phyloP scores from a whole-genome alignment of 1,284 basidiomycete genomes.

The Marasmius oreades region DNA sequence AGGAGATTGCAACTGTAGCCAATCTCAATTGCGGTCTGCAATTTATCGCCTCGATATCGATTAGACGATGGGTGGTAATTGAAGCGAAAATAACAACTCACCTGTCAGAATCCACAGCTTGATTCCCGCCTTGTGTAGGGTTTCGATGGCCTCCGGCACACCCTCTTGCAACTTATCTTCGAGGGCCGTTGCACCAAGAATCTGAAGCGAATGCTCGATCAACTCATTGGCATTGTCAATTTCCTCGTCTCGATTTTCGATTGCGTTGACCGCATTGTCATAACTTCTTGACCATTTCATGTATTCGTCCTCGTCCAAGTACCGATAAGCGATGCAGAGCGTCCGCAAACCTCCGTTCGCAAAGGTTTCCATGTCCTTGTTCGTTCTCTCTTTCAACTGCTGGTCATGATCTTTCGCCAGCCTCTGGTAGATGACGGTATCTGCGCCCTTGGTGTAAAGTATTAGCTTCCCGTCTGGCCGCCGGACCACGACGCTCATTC shows the following conservation, averaged over 20 bases:
- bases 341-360: constrained; percentile 93
- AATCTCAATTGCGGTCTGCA: constrained; percentile 98
- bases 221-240: constrained; percentile 85
- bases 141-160: constrained; percentile 94
- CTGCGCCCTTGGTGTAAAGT: constrained; percentile 95
- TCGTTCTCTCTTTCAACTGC: constrained; percentile 73
- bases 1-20: constrained; percentile 90
- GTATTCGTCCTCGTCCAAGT: constrained; percentile 83
- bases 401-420: constrained; percentile 74
- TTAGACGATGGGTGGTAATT: neutral
- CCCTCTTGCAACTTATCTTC: constrained; percentile 98
- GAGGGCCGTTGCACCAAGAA: constrained; percentile 92
- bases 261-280: constrained; percentile 76
- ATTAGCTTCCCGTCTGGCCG: constrained; percentile 79
- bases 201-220: constrained; percentile 79
- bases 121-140: constrained; percentile 89
- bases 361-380: constrained; percentile 87
- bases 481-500: constrained; percentile 90
- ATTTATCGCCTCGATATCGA: constrained; percentile 73
- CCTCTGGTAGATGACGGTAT: constrained; percentile 90
- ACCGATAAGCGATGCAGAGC: constrained; percentile 84
- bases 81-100: constrained; percentile 27
- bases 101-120: constrained; percentile 95
- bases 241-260: constrained; percentile 83
- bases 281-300: constrained; percentile 77